These are phyloP conservation scores for Cucumis sativus DNA, from an alignment of 306 rosid species.

Conservation along the genomic window Cucumber_9930_V3 NC_026661.2:21576501-21577000, in stretches of 20 bases:
- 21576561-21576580: constrained; percentile 20
- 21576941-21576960: constrained; percentile 4
- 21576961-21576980: constrained; percentile 25
- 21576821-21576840: background rate
- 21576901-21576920: constrained; percentile 10
- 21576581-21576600: constrained; percentile 35
- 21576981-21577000: background rate
- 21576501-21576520: constrained; percentile 16
- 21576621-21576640: constrained; percentile 12
- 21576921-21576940: background rate
- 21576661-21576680: constrained; percentile 23
- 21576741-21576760: background rate
- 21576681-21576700: constrained; percentile 46
- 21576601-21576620: constrained; percentile 9
- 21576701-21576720: constrained; percentile 22
- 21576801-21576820: constrained; percentile 17
- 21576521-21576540: constrained; percentile 14
- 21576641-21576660: constrained; percentile 1
- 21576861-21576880: constrained; percentile 14
- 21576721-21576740: constrained; percentile 41
- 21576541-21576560: constrained; percentile 42
- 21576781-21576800: constrained; percentile 43
- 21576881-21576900: background rate
- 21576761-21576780: constrained; percentile 6
- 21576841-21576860: background rate